phyloP scores from a whole-genome alignment of 768 basidiomycete species.

The Termitomyces sp. region DNA sequence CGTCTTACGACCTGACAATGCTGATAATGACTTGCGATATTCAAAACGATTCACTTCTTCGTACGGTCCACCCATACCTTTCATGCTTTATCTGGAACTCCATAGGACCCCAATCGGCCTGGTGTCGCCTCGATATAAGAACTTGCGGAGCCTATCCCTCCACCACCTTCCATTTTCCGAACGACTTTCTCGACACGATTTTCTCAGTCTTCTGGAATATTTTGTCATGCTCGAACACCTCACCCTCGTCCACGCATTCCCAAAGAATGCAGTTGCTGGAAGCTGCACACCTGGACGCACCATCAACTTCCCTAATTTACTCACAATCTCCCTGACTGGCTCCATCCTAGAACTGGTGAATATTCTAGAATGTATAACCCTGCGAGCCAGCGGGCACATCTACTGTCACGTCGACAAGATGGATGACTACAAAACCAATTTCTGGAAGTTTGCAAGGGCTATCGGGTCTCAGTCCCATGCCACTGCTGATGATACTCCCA shows the following conservation, averaged over 20 bases:
- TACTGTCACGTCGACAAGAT: slow-evolving; percentile 21
- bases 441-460: slow-evolving; percentile 21
- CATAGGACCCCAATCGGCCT: slow-evolving; percentile 31
- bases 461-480: slow-evolving; percentile 21
- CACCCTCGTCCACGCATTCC: slow-evolving; percentile 28
- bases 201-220: slow-evolving; percentile 25
- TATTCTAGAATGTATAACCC: slow-evolving; percentile 21
- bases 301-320: slow-evolving; percentile 22
- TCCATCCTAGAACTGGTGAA: slow-evolving; percentile 23
- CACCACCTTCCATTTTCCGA: slow-evolving; percentile 30
- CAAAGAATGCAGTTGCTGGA: slow-evolving; percentile 18
- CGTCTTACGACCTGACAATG: slow-evolving; percentile 17
- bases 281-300: slow-evolving; percentile 11
- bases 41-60: slow-evolving; percentile 23
- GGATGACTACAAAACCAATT: slow-evolving; percentile 20
- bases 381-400: slow-evolving; percentile 22
- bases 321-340: slow-evolving; percentile 25
- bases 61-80: slow-evolving; percentile 22
- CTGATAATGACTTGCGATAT: slow-evolving; percentile 14
- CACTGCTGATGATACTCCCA: slow-evolving; percentile 12
- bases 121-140: slow-evolving; percentile 28
- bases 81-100: slow-evolving; percentile 28
- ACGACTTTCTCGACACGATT: slow-evolving; percentile 26
- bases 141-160: slow-evolving; percentile 29
- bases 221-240: slow-evolving; percentile 27